phyloP scores from a whole-genome alignment of 2,329 filamentous ascomycete species.

The Coniochaeta sp. region DNA sequence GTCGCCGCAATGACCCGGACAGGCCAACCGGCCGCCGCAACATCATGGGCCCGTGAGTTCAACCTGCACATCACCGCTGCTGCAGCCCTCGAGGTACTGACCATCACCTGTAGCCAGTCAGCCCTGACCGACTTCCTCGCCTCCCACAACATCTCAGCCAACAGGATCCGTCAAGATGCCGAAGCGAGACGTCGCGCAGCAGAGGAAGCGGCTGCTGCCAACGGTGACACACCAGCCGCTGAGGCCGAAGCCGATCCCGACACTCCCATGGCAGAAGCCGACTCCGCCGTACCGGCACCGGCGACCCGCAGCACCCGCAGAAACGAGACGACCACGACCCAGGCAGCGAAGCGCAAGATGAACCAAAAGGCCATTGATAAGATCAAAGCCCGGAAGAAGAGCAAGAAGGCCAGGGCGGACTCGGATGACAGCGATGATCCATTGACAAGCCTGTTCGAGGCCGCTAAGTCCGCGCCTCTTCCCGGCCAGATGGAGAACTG shows the following conservation, averaged over 20 bases:
- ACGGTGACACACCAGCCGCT: conserved; percentile 5
- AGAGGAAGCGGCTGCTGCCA: conserved; percentile 17
- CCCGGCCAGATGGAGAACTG: conserved; percentile 88
- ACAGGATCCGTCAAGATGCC: conserved; percentile 45
- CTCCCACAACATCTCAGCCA: conserved; percentile 66
- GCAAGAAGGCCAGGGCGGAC: conserved; percentile 44
- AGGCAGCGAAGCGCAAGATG: conserved; percentile 42
- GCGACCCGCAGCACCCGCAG: conserved; percentile 17
- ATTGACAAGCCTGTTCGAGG: conserved; percentile 39
- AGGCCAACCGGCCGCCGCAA: conserved; percentile 14
- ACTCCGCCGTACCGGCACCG: conserved; percentile 6
- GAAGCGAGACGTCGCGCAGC: conserved; percentile 38
- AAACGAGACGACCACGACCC: conserved; percentile 15
- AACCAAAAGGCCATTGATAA: conserved; percentile 51
- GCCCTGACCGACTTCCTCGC: conserved; percentile 48
- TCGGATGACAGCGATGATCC: conserved; percentile 44
- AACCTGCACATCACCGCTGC: not conserved
- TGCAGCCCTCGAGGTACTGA: too few relatives aligned
- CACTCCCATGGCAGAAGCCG: not conserved
- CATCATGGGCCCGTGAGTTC: conserved; percentile 24
- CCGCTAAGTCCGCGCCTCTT: conserved; percentile 43
- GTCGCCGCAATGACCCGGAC: conserved; percentile 4
- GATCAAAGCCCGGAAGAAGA: conserved; percentile 54
- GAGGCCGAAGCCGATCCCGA: not conserved
- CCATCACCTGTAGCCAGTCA: conserved; percentile 30